phyloP scores from a whole-genome alignment of 805 yeast genomes.

The Pichia sporocuriosa region DNA sequence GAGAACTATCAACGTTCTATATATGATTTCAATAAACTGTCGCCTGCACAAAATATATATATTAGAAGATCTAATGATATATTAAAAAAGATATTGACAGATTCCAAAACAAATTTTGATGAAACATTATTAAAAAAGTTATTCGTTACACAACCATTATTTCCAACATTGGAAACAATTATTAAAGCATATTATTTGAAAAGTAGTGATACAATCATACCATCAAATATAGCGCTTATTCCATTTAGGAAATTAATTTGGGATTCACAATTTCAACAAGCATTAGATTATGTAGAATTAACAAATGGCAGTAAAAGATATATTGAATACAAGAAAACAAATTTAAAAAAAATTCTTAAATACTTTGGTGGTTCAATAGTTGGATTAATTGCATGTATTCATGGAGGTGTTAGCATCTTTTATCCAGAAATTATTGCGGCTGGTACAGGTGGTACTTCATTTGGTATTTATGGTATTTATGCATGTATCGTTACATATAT shows the following conservation, averaged over 20 bases:
- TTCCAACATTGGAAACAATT: conserved; percentile 19
- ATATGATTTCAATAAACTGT: conserved; percentile 18
- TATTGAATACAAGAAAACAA: conserved; percentile 27
- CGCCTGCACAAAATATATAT: conserved; percentile 17
- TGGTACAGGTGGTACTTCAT: conserved; percentile 27
- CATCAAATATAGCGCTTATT: conserved; percentile 42
- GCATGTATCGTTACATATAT: conserved; percentile 45
- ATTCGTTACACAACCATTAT: conserved; percentile 22
- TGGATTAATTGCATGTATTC: conserved; percentile 39
- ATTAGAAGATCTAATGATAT: conserved; percentile 20
- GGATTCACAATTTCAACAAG: conserved; percentile 50
- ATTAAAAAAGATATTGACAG: conserved; percentile 14
- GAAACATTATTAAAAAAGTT: conserved; percentile 17
- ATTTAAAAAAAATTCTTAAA: conserved; percentile 28
- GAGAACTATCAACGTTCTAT: conserved; percentile 24
- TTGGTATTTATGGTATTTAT: conserved; percentile 35
- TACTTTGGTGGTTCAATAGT: conserved; percentile 37
- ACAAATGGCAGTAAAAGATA: conserved; percentile 56
- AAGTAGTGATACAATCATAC: conserved; percentile 24
- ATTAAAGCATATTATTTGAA: conserved; percentile 24
- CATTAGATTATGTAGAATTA: conserved; percentile 50
- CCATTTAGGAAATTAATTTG: conserved; percentile 56
- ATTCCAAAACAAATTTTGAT: conserved; percentile 17
- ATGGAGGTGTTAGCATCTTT: conserved; percentile 38
- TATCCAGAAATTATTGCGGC: conserved; percentile 25